Evolutionary conservation across 2,329 filamentous ascomycete species (phyloP).

Genomic region (Nemania sp.): DNA sequence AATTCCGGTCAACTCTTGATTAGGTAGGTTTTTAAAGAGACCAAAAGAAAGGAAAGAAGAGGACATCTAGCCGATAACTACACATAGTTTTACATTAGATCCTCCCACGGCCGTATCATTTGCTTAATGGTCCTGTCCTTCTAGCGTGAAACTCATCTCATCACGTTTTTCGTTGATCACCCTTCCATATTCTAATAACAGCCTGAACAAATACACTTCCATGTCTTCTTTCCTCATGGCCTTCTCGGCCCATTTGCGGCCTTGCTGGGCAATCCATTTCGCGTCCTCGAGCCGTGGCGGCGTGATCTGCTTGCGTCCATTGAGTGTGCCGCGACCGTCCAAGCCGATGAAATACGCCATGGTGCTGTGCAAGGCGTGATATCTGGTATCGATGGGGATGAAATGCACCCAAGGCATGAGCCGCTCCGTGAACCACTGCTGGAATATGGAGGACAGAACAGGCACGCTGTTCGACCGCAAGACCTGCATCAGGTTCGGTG

Average conservation of each 20-base stretch:
- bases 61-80: no score
- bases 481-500: slow-evolving; percentile 61
- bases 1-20: no score
- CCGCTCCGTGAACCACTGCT: slow-evolving; percentile 78
- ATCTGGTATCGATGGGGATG: slow-evolving; percentile 73
- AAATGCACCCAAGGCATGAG: slow-evolving; percentile 79
- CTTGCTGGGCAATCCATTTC: slow-evolving; percentile 67
- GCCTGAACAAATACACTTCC: slow-evolving; percentile 77
- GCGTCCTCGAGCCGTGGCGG: slow-evolving; percentile 56
- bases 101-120: background rate
- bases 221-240: slow-evolving; percentile 72
- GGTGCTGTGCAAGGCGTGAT: slow-evolving; percentile 74
- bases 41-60: no score
- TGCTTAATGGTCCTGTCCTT: background rate
- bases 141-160: slow-evolving; percentile 45
- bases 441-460: slow-evolving; percentile 72
- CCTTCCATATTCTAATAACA: slow-evolving; percentile 77
- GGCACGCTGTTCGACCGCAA: slow-evolving; percentile 69
- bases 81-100: no score
- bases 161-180: slow-evolving; percentile 65
- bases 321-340: slow-evolving; percentile 46
- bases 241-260: slow-evolving; percentile 64
- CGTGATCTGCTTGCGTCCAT: slow-evolving; percentile 52
- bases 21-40: no score
- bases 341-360: slow-evolving; percentile 73